Percentiles rank a stretch among this genome's conserved stretches.
These are phyloP conservation scores for Chiua virens DNA, from an alignment of 768 basidiomycete species.

Conservation along the genomic window DNA sequence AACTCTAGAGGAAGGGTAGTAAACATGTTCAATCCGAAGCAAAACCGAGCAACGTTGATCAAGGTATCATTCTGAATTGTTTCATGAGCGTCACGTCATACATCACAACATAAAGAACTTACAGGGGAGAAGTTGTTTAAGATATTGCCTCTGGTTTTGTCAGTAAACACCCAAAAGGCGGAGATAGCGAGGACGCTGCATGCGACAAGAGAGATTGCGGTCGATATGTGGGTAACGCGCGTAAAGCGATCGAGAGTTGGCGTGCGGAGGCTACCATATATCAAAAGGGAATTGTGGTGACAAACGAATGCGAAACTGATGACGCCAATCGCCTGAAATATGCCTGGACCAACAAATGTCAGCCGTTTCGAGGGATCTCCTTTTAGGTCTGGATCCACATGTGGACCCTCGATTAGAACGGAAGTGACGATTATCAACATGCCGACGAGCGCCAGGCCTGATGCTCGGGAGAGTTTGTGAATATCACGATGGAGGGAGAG, in stretches of 20 bases:
- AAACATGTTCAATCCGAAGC: conserved; percentile 96
- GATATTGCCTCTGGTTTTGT: conserved; percentile 93
- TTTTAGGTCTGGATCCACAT: conserved; percentile 68
- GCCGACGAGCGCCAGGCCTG: conserved; percentile 84
- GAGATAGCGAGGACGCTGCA: conserved; percentile 83
- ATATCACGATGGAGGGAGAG: conserved; percentile 96
- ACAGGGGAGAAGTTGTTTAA: conserved; percentile 91
- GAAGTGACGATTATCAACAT: conserved; percentile 92
- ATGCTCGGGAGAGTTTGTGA: conserved; percentile 92
- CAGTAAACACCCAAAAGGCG: conserved; percentile 85
- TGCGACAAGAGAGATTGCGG: conserved; percentile 77
- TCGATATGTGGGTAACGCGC: conserved; percentile 90
- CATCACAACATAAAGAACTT: conserved; percentile 11
- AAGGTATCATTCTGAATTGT: conserved; percentile 65
- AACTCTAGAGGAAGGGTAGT: conserved; percentile 94
- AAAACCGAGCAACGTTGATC: conserved; percentile 94
- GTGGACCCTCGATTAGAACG: conserved; percentile 80
- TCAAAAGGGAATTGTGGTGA: conserved; percentile 96
- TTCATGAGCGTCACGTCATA: conserved; percentile 2
- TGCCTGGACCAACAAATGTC: conserved; percentile 72
- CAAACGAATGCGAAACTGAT: conserved; percentile 97
- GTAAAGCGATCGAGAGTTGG: conserved; percentile 95
- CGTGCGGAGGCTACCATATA: conserved; percentile 89
- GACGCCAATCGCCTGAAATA: conserved; percentile 96
- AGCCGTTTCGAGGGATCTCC: conserved; percentile 76